Evolutionary conservation across 345 rosid species (phyloP).

Genomic region (Citrus reticulata): DNA sequence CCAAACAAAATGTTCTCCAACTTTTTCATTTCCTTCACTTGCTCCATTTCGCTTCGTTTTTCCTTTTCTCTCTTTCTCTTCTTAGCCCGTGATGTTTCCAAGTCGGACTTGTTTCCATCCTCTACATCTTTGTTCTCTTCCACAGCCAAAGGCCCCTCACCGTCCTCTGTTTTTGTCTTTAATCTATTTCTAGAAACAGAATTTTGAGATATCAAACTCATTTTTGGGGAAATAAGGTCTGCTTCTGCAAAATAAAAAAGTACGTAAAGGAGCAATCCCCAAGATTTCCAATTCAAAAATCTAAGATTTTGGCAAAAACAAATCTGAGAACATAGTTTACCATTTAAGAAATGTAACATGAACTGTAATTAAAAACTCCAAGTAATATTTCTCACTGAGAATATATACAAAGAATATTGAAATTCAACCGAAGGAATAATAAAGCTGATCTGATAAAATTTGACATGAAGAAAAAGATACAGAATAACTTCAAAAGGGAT

Average conservation of each 20-base stretch:
- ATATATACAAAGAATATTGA: not conserved
- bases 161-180: conserved; percentile 31
- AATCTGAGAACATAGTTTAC: not conserved
- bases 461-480: not conserved
- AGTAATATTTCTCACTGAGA: not conserved
- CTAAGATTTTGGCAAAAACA: not conserved
- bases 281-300: not conserved
- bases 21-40: conserved; percentile 59
- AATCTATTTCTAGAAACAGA: conserved; percentile 30
- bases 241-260: conserved; percentile 18
- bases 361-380: not conserved
- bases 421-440: not conserved
- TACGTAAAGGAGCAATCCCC: not conserved
- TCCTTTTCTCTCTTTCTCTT: conserved; percentile 64
- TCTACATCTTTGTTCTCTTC: conserved; percentile 25
- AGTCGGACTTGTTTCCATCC: conserved; percentile 30
- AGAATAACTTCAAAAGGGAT: not conserved
- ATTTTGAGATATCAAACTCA: conserved; percentile 75
- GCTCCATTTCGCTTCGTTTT: conserved; percentile 41
- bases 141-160: conserved; percentile 21
- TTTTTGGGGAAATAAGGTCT: conserved; percentile 6
- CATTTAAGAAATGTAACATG: not conserved
- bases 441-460: not conserved
- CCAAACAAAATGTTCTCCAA: conserved; percentile 76
- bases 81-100: conserved; percentile 33